Base-by-base conservation (phyloP, 345 rosid species). In the Eutrema japonicum region DNA sequence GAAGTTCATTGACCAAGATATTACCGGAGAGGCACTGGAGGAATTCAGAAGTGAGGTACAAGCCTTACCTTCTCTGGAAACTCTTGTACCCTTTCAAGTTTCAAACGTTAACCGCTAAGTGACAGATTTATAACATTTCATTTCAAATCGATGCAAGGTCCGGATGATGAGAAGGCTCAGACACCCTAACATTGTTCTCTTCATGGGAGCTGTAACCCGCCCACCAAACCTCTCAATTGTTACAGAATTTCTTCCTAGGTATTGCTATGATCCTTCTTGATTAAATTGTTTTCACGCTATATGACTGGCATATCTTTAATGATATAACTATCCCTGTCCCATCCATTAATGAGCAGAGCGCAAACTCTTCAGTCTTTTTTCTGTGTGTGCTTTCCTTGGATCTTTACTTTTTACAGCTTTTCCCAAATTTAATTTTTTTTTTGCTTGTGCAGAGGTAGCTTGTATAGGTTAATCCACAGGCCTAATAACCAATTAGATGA, bases 201-300 rank as follows among this genome's bases (percentile, higher is more conserved):
- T 90, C 88, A 93, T 93, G 98, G 98, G 98, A 81, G 97, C 96
- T 71, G 89, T 93, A 72, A 91, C 96, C 47, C 93, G 97, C 54
- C 80, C 91, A 45, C 98, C 98, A 52, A 86, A 88, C 84, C 94
- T 93, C 82, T 93, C 98, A 35, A 93, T 93, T 71, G 82, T 93
- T 36, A 87, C 97, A 49, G 98, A 93, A 75, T 93, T 89, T 82
- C 97, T 93, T 77, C 98, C 91, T 46, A 85, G 97, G 98, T 91
- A 78, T 38, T 52, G 79, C 47, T 77, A 47, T 37, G 60, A 11
- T 33, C 29, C 2, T 8, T 49, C 18, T 11, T 10, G 26, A 22
- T 42, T 64, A 9, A 47, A 7, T 41, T 64, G 42, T 52, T 54
- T 69, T 55, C 45, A 54, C 41, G 62, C 63, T 43, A 64, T 16